Percentiles rank a stretch among this genome's conserved stretches.
Evolutionary conservation across 495 filamentous ascomycete genomes (phyloP).

Genomic region (Hypoxylon crocopeplum): DNA sequence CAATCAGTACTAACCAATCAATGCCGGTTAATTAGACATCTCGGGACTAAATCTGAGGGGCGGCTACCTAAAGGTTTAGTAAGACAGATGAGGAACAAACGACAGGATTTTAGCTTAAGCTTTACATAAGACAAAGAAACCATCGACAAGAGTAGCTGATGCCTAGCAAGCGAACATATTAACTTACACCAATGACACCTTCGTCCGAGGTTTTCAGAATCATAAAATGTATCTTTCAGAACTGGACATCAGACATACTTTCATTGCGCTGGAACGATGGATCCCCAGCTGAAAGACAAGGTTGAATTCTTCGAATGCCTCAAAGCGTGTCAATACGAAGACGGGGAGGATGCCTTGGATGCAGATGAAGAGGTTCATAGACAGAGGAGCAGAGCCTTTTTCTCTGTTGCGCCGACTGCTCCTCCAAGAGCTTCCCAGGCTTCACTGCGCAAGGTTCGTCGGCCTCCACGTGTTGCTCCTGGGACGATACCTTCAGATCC

Average conservation of each 20-base stretch:
- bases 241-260: background rate
- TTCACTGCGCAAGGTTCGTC: background rate
- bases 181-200: background rate
- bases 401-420: constrained; percentile 1
- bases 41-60: no score
- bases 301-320: constrained; percentile 38
- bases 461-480: background rate
- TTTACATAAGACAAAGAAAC: no score
- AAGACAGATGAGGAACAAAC: no score
- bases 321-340: constrained; percentile 8
- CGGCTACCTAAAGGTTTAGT: no score
- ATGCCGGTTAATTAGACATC: no score
- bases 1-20: no score
- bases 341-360: constrained; percentile 26
- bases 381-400: constrained; percentile 27
- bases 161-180: constrained; percentile 3
- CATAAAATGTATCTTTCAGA: constrained; percentile 5
- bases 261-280: constrained; percentile 22
- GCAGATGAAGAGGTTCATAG: constrained; percentile 30
- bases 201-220: background rate
- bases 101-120: no score
- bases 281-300: constrained; percentile 35
- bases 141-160: no score
- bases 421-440: background rate
- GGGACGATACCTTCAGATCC: constrained; percentile 18